Evolutionary conservation across 2,329 filamentous ascomycete genomes (phyloP), one percentile per base, ranked within the genome.

Genomic region (Colletotrichum somersetense): DNA sequence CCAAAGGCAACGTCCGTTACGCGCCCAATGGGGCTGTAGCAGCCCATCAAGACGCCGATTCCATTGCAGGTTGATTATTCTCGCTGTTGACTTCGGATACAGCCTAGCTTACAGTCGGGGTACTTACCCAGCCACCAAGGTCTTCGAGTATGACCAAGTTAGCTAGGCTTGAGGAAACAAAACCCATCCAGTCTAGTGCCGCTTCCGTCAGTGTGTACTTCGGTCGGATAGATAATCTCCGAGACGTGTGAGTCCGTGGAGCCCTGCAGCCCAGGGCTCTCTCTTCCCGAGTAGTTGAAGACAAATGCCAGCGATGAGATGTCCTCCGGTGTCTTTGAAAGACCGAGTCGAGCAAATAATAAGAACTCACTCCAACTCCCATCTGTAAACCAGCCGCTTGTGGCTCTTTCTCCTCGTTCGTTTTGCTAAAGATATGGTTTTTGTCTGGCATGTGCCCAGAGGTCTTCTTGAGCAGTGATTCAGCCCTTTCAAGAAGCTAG

Each of bases 271-370:
- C 77, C 77, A 3, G 80, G 79, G 50, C 85, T 85, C 65, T 86
- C 85, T 74, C 85, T 85, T 16, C 84, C 85, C 23, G 84, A 81
- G 75, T 87, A 87, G 82, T 81, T 57, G 38, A 44, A 16, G 40
- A 8, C 3, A 30, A 8, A 20, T 11, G 55, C 56, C 20, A 44
- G 5, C 18, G 10, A 16, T 52, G 12, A 23, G 23, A 3, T 5
- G 12, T 58, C 30, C 48, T 12, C 26, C 23, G 33, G 16, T 4
- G 8, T 62, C 26, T 8, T 10, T 14, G 26, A 40, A n/a, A 6
- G 18, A 12, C 30, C 26, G 26, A 23, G n/a, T 48, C 40, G 12
- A 23, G 18, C 6, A 44, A 44, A 18, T 18, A 20, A 20, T 18
- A 20, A 12, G 14, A 48, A 59, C 48, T 38, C 52, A 57, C 69